These are phyloP conservation scores for Debaryomyces prosopidis DNA, from an alignment of 805 yeast species.

Conservation along the genomic window DNA sequence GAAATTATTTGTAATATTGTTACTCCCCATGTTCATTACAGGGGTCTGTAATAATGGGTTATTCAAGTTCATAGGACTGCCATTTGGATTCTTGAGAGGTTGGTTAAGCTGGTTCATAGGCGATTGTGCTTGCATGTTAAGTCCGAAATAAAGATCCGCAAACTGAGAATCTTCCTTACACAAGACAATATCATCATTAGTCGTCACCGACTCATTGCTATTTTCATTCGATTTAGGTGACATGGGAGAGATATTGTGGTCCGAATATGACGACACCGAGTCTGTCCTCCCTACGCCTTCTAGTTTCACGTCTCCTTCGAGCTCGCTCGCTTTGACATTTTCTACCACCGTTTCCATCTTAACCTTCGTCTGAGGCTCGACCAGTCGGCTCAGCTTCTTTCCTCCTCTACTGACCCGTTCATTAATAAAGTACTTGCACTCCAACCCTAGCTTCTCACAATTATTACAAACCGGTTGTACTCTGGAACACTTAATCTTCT, in stretches of 20 bases:
- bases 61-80: not conserved
- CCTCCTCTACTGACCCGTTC: conserved; percentile 54
- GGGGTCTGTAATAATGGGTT: conserved; percentile 26
- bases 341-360: not conserved
- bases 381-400: conserved; percentile 17
- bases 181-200: conserved; percentile 1
- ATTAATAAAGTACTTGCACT: conserved; percentile 58
- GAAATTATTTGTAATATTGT: conserved; percentile 36
- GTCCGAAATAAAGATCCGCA: conserved; percentile 1
- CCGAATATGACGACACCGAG: conserved; percentile 1
- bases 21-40: conserved; percentile 24
- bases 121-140: not conserved
- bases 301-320: not conserved
- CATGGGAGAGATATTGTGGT: conserved; percentile 4
- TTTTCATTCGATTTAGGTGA: conserved; percentile 2
- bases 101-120: not conserved
- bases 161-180: conserved; percentile 1
- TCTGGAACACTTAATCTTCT: conserved; percentile 64
- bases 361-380: not conserved
- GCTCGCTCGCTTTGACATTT: not conserved
- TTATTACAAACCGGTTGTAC: conserved; percentile 56
- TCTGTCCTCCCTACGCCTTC: not conserved
- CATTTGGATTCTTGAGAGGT: not conserved
- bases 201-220: conserved; percentile 1
- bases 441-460: conserved; percentile 48